These are phyloP conservation scores for Paramecium biaurelia DNA, from an alignment of 73 alveolate species.

Conservation along the genomic window DNA sequence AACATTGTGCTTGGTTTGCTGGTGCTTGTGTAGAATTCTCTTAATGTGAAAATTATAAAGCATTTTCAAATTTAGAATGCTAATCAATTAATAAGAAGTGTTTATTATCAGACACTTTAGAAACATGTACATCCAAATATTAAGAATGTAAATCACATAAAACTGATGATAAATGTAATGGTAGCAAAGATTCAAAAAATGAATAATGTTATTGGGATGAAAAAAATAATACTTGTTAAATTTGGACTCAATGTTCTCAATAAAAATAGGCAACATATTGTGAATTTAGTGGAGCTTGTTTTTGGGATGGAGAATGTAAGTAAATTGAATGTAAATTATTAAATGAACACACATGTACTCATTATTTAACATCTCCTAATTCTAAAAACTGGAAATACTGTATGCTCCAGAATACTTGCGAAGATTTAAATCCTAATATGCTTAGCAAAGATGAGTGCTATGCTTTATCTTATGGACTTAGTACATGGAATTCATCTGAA, in stretches of 20 bases:
- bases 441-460: neutral
- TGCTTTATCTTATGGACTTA: neutral
- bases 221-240: neutral
- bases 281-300: neutral
- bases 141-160: neutral
- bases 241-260: neutral
- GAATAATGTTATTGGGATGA: conserved; percentile 7
- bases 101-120: neutral
- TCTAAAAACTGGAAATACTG: neutral
- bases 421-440: neutral
- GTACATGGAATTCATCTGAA: neutral
- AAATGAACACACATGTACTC: neutral
- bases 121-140: neutral
- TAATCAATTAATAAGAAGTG: neutral
- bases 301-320: neutral
- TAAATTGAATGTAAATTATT: neutral
- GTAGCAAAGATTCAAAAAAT: neutral
- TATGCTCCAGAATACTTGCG: neutral
- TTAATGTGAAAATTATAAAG: neutral
- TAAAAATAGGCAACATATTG: neutral
- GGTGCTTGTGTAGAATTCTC: neutral
- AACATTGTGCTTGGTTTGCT: neutral
- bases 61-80: neutral
- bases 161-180: neutral
- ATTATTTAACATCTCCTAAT: neutral